Percentiles rank a stretch among this genome's conserved stretches.
Conservation (phyloP, 169 alveolate genomes). For the Cryptosporidium felis region DNA sequence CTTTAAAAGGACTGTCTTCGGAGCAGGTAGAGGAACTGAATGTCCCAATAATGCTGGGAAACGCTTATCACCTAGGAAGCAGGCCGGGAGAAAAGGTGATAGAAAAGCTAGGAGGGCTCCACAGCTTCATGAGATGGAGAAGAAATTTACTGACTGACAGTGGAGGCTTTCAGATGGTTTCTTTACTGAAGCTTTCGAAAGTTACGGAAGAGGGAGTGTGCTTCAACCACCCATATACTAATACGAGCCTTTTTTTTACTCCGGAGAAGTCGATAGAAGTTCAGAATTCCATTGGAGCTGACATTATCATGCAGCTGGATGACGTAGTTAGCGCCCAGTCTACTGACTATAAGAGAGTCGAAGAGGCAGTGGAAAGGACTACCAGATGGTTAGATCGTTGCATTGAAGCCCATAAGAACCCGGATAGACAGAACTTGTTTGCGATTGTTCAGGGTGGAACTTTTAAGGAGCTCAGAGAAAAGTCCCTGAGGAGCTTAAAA, state of each 20-base stretch:
- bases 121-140: conserved; percentile 92
- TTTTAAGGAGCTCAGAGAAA: conserved; percentile 86
- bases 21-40: conserved; percentile 83
- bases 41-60: conserved; percentile 90
- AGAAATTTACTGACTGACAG: conserved; percentile 95
- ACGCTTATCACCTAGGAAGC: conserved; percentile 96
- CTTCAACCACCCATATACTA: conserved; percentile 88
- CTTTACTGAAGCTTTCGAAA: conserved; percentile 86
- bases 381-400: conserved; percentile 96
- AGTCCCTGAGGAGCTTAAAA: conserved; percentile 83
- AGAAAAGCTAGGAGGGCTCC: conserved; percentile 91
- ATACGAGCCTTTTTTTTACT: conserved; percentile 86
- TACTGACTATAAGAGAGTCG: conserved; percentile 74
- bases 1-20: conserved; percentile 89
- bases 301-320: conserved; percentile 97
- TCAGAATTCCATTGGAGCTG: conserved; percentile 95
- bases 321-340: conserved; percentile 92
- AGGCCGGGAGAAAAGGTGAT: conserved; percentile 93
- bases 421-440: conserved; percentile 91
- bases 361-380: conserved; percentile 87
- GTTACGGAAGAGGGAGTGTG: conserved; percentile 95
- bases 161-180: conserved; percentile 97
- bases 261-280: conserved; percentile 94
- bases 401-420: conserved; percentile 91
- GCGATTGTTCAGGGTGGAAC: conserved; percentile 98